Evolutionary conservation across 2,329 filamentous ascomycete genomes (phyloP).

Genomic region (Pseudodiploospora longispora): DNA sequence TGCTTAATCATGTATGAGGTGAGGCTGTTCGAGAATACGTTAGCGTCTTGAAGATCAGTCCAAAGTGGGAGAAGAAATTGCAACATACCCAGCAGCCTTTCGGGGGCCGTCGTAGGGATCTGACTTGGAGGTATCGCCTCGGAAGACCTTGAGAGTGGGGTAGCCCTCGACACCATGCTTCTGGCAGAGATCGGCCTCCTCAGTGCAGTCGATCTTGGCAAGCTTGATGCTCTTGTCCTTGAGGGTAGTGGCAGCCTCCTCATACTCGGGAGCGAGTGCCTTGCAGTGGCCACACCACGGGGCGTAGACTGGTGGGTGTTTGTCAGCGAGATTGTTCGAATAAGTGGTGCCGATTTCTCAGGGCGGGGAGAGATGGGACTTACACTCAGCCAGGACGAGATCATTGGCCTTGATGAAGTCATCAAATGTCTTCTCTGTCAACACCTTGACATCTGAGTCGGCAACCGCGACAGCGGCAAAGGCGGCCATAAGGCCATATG

Average conservation of each 20-base stretch:
- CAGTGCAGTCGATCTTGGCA: conserved; percentile 90
- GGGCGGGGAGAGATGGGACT: conserved; percentile 28
- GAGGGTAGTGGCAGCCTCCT: conserved; percentile 73
- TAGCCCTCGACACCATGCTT: conserved; percentile 90
- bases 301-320: conserved; percentile 62
- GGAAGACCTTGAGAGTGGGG: conserved; percentile 98
- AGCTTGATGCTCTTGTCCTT: conserved; percentile 84
- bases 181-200: conserved; percentile 86
- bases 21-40: conserved; percentile 36
- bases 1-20: conserved; percentile 96
- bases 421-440: conserved; percentile 82
- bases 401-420: conserved; percentile 79
- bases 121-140: conserved; percentile 69
- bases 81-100: conserved; percentile 66
- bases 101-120: conserved; percentile 76
- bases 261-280: conserved; percentile 87
- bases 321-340: conserved; percentile 26
- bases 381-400: conserved; percentile 90
- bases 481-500: conserved; percentile 46
- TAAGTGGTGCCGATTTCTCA: not conserved
- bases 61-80: not conserved
- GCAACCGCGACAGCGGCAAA: conserved; percentile 51
- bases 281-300: conserved; percentile 99
- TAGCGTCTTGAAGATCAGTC: conserved; percentile 10
- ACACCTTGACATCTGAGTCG: conserved; percentile 72